Conservation (phyloP, 2,329 filamentous ascomycete species). For the Phyllosticta capitalensis region DNA sequence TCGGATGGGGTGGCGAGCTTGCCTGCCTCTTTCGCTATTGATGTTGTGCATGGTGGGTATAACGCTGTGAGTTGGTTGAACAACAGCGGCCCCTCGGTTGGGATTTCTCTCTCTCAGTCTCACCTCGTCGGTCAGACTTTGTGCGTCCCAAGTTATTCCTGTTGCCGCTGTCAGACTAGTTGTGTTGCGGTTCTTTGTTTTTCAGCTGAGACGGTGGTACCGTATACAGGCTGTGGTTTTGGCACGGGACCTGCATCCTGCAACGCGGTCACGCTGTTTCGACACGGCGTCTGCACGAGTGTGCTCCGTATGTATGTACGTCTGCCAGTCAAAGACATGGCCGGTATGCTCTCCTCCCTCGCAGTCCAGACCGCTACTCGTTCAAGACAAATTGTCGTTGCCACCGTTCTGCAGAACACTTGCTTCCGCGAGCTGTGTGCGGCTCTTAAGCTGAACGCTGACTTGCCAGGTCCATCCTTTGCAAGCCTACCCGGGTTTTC, state of each 20-base stretch:
- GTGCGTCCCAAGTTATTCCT: neutral
- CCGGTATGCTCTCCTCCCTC: neutral
- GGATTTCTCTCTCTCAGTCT: neutral
- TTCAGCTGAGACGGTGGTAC: neutral
- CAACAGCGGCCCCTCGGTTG: neutral
- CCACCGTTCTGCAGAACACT: neutral
- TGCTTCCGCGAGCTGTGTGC: neutral
- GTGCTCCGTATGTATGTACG: neutral
- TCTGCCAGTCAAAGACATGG: neutral
- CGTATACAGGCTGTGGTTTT: neutral
- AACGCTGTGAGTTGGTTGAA: neutral
- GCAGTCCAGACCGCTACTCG: neutral
- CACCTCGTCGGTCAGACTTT: neutral
- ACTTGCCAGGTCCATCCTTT: neutral
- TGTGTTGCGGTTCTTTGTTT: neutral
- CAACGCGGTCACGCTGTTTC: neutral
- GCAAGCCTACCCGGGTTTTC: neutral
- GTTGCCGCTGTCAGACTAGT: neutral
- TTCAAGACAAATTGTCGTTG: neutral
- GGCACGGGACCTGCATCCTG: neutral
- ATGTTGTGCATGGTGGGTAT: neutral
- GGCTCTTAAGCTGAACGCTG: neutral
- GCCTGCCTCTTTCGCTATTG: neutral
- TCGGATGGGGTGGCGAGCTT: neutral
- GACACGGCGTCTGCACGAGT: neutral